These are phyloP conservation scores for Umbilicaria muhlenbergii DNA, from an alignment of 495 filamentous ascomycete genomes.

Conservation along the genomic window DNA sequence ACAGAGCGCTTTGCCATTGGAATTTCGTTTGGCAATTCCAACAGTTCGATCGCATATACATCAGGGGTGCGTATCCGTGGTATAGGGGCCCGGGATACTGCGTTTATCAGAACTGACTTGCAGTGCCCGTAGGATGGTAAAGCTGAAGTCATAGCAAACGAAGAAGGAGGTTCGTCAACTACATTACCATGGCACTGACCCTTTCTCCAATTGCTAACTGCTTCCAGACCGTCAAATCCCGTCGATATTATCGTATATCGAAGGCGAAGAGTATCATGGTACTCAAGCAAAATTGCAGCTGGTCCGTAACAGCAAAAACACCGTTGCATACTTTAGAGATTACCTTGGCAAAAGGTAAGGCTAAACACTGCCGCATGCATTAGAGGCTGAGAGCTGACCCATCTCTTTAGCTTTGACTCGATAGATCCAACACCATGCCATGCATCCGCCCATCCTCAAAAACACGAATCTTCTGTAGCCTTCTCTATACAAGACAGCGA, in stretches of 20 bases:
- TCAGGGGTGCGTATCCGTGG: constrained; percentile 34
- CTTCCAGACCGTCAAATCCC: constrained; percentile 85
- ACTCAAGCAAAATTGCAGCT: constrained; percentile 88
- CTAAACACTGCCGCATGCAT: background rate
- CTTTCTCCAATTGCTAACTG: constrained; percentile 4
- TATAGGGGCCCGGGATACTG: background rate
- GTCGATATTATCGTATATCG: constrained; percentile 81
- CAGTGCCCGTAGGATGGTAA: constrained; percentile 57
- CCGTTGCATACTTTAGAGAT: constrained; percentile 88
- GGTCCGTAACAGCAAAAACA: constrained; percentile 81
- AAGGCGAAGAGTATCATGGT: constrained; percentile 92
- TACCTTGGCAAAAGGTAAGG: constrained; percentile 80
- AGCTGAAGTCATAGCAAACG: constrained; percentile 95
- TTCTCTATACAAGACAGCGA: constrained; percentile 72
- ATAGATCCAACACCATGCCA: constrained; percentile 95
- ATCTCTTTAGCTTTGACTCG: constrained; percentile 55
- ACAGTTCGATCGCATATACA: constrained; percentile 89
- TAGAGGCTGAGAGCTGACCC: background rate
- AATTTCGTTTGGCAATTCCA: constrained; percentile 94
- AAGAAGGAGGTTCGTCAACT: constrained; percentile 69
- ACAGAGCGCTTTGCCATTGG: constrained; percentile 69
- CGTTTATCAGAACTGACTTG: background rate
- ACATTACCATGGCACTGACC: background rate
- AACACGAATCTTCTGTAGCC: constrained; percentile 53
- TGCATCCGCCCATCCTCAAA: constrained; percentile 77